A percentile compares a stretch with the other conserved stretches of the same genome.
Conservation (phyloP, 1,139 yeast species). For the Casaregolazyma lundiana region DNA sequence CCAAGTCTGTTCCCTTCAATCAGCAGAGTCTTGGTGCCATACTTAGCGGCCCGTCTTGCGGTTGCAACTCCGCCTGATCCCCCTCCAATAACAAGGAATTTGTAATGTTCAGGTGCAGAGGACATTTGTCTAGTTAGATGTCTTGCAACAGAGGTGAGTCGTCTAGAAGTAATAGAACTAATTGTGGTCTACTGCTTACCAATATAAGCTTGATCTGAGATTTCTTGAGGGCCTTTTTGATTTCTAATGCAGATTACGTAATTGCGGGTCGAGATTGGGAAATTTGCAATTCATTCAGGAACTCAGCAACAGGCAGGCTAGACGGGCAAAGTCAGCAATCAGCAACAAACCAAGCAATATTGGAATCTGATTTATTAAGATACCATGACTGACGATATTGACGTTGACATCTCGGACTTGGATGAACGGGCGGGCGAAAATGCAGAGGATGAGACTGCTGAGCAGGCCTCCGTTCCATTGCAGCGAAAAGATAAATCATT, state of each 20-base stretch:
- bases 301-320: too few species aligned
- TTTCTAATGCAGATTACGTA: too few species aligned
- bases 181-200: neutral
- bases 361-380: too few species aligned
- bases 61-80: constrained; percentile 99
- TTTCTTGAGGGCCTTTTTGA: neutral
- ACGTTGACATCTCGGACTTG: constrained; percentile 33
- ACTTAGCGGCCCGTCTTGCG: constrained; percentile 91
- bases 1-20: constrained; percentile 79
- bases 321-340: too few species aligned
- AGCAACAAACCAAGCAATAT: too few species aligned
- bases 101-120: constrained; percentile 54
- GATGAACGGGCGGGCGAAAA: constrained; percentile 27
- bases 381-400: constrained; percentile 10
- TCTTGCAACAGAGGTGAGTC: constrained; percentile 9
- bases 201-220: neutral
- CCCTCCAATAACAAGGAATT: constrained; percentile 94
- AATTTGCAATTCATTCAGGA: too few species aligned
- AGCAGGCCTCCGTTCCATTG: constrained; percentile 54
- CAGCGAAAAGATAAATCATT: constrained; percentile 83
- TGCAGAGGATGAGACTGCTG: constrained; percentile 15
- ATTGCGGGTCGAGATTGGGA: too few species aligned
- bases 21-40: constrained; percentile 83
- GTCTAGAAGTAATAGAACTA: neutral
- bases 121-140: constrained; percentile 13